Percentiles rank a stretch among this genome's conserved stretches.
Evolutionary conservation across 148 eudicot species (phyloP).

Genomic region (Chenopodium berlandieri): DNA sequence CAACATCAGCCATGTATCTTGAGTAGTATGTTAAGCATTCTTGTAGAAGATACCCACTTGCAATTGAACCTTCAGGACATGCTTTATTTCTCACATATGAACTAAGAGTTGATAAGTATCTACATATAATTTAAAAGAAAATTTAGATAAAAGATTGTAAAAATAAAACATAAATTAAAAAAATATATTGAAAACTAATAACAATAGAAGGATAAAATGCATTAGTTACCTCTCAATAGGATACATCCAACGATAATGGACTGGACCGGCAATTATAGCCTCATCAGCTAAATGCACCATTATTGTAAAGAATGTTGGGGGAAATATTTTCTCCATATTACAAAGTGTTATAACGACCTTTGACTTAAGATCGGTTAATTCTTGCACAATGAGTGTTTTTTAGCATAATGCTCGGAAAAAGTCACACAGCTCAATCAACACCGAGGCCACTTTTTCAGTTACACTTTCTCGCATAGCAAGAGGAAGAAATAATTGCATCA

Average conservation of each 20-base stretch:
- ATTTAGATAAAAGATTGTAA: too few species aligned
- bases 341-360: background rate
- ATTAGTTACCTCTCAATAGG: too few species aligned
- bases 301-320: background rate
- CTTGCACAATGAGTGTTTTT: background rate
- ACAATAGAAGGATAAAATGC: too few species aligned
- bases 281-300: constrained; percentile 8
- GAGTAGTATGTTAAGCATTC: background rate
- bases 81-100: too few species aligned
- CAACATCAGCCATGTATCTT: background rate
- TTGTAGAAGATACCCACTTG: too few species aligned
- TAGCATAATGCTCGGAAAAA: background rate
- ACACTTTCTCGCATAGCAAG: constrained; percentile 1
- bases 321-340: constrained; percentile 2
- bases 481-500: background rate
- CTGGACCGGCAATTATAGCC: too few species aligned
- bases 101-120: too few species aligned
- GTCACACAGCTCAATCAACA: constrained; percentile 15
- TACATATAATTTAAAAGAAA: too few species aligned
- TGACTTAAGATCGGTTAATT: background rate
- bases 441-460: background rate
- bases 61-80: too few species aligned
- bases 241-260: too few species aligned
- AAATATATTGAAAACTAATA: too few species aligned
- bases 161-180: too few species aligned